These are phyloP conservation scores for Chaetomium sp. DNA, from an alignment of 2,329 filamentous ascomycete genomes.

Conservation along the genomic window DNA sequence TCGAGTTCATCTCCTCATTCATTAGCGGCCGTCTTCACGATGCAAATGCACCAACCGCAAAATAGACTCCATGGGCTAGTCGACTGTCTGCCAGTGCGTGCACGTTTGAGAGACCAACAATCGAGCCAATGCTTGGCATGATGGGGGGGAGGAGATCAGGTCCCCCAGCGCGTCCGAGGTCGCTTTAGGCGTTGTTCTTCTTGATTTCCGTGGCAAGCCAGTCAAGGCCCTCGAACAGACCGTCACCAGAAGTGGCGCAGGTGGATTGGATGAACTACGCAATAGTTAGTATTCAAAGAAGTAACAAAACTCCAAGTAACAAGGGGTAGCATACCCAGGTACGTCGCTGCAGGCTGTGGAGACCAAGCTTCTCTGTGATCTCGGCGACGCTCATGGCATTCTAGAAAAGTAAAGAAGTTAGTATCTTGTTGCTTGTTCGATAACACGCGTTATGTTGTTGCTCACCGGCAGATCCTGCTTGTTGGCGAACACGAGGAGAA, in stretches of 20 bases:
- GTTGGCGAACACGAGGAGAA: conserved; percentile 97
- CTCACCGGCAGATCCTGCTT: conserved; percentile 98
- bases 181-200: conserved; percentile 52
- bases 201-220: conserved; percentile 83
- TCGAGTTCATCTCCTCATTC: conserved; percentile 16
- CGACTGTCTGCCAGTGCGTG: conserved; percentile 48
- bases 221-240: conserved; percentile 98
- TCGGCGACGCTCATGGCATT: conserved; percentile 99
- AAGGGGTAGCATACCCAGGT: conserved; percentile 73
- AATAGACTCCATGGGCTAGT: conserved; percentile 45
- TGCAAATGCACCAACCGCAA: conserved; percentile 23
- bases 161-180: conserved; percentile 24
- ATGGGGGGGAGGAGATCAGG: conserved; percentile 30
- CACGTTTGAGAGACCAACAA: conserved; percentile 52
- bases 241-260: conserved; percentile 96
- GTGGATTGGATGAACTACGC: conserved; percentile 96
- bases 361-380: conserved; percentile 99
- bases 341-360: conserved; percentile 97
- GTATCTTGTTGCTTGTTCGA: conserved; percentile 13
- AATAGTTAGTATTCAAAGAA: conserved; percentile 9
- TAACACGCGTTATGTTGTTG: not conserved
- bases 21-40: conserved; percentile 16
- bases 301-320: not conserved
- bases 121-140: conserved; percentile 40
- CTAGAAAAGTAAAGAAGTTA: conserved; percentile 40